Evolutionary conservation across 345 rosid species (phyloP).

Genomic region (Arabidopsis arenosa): DNA sequence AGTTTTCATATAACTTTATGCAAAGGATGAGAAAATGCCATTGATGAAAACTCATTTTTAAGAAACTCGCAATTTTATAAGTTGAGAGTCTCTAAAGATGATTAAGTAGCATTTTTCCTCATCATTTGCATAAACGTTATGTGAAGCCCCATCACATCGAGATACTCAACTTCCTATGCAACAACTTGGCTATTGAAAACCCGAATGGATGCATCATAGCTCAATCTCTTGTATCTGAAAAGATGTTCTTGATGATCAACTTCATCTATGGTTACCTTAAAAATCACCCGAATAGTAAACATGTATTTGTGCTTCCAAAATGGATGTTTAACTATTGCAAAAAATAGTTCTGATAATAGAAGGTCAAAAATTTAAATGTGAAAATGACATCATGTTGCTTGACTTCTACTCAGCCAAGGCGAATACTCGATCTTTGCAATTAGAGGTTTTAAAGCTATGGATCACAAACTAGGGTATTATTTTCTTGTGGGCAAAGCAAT

Average conservation of each 20-base stretch:
- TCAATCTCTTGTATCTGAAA: not conserved
- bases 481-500: constrained; percentile 66
- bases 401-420: not conserved
- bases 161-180: not conserved
- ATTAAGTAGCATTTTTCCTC: not conserved
- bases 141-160: not conserved
- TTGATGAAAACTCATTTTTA: no score
- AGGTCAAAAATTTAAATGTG: constrained; percentile 28
- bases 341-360: constrained; percentile 63
- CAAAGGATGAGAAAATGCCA: not conserved
- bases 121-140: not conserved
- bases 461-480: constrained; percentile 56
- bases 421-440: not conserved
- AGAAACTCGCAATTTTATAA: no score
- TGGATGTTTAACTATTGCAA: constrained; percentile 64
- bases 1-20: not conserved
- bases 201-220: not conserved
- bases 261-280: constrained; percentile 65
- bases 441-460: not conserved
- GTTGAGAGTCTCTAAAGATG: not conserved
- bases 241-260: not conserved
- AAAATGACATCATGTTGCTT: constrained; percentile 37
- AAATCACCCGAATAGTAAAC: constrained; percentile 60
- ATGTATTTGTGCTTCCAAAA: constrained; percentile 69
- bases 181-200: not conserved